Conservation (phyloP, 2,329 filamentous ascomycete genomes). For the Cercospora sp. region DNA sequence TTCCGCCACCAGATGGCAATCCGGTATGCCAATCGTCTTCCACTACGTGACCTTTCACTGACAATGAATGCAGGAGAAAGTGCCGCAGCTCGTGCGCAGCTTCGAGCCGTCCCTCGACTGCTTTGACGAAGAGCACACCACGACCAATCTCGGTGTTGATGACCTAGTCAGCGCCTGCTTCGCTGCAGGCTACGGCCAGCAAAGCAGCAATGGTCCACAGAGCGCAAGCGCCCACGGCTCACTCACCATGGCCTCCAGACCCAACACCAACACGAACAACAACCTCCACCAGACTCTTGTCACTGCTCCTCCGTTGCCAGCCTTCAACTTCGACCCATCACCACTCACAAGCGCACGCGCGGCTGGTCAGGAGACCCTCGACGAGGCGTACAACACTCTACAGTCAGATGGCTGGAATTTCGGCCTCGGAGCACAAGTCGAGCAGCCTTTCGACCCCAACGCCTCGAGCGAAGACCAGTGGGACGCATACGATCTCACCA, state of each 20-base stretch:
- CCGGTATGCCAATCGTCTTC: too few relatives aligned
- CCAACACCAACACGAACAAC: slow-evolving; percentile 24
- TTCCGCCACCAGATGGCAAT: too few relatives aligned
- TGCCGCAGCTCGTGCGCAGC: slow-evolving; percentile 11
- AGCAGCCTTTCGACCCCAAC: background rate
- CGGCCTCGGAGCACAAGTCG: background rate
- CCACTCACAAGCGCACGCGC: background rate
- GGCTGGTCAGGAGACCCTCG: background rate
- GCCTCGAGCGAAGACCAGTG: background rate
- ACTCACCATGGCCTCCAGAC: slow-evolving; percentile 28
- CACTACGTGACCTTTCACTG: too few relatives aligned
- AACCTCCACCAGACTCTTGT: slow-evolving; percentile 8
- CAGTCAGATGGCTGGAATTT: background rate
- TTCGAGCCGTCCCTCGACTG: slow-evolving; percentile 15
- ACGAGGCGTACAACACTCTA: background rate
- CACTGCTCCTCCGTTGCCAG: background rate
- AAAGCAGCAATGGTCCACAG: slow-evolving; percentile 22
- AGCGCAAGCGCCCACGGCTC: slow-evolving; percentile 20
- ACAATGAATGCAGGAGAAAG: too few relatives aligned
- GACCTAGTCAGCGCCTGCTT: slow-evolving; percentile 20
- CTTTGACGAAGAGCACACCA: slow-evolving; percentile 20
- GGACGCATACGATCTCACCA: background rate
- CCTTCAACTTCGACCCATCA: background rate
- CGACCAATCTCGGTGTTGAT: slow-evolving; percentile 22
- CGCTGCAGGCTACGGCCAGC: slow-evolving; percentile 9